phyloP scores from a whole-genome alignment of 768 basidiomycete species.

The Leccinum truebloodii region DNA sequence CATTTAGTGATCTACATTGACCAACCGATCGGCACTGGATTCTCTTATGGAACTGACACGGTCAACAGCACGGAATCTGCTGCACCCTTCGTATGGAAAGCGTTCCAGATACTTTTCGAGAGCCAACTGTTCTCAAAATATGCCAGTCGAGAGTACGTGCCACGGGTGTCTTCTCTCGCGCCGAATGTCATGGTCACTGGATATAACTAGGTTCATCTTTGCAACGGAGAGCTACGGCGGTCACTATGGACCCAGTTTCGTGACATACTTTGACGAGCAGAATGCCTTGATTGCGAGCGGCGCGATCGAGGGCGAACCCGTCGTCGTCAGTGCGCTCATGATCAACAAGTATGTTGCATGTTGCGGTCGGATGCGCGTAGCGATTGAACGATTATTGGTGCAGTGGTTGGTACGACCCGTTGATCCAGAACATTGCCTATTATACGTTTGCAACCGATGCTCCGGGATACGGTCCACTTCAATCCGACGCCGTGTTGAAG shows the following conservation, averaged over 20 bases:
- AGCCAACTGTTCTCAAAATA: constrained; percentile 53
- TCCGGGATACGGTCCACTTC: constrained; percentile 67
- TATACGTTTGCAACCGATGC: constrained; percentile 61
- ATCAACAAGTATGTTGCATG: constrained; percentile 54
- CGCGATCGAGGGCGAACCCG: constrained; percentile 45
- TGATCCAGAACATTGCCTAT: constrained; percentile 62
- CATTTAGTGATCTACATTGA: constrained; percentile 66
- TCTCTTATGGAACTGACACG: constrained; percentile 56
- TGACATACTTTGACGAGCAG: constrained; percentile 64
- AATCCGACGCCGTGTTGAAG: constrained; percentile 44
- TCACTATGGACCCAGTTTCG: constrained; percentile 65
- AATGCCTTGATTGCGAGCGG: constrained; percentile 51
- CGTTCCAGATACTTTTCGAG: constrained; percentile 64
- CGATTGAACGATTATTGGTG: background rate
- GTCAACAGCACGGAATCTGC: constrained; percentile 55
- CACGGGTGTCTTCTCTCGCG: background rate
- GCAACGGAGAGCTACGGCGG: constrained; percentile 70
- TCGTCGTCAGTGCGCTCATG: constrained; percentile 61
- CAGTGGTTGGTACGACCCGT: constrained; percentile 68
- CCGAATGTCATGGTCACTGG: background rate
- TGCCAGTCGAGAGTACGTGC: constrained; percentile 49
- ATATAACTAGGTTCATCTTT: constrained; percentile 53
- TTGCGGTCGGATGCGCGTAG: background rate
- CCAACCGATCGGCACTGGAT: constrained; percentile 67
- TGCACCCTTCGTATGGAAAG: constrained; percentile 58